These are phyloP conservation scores for Pseudogymnoascus sp. DNA, from an alignment of 2,329 filamentous ascomycete species.

Conservation along the genomic window DNA sequence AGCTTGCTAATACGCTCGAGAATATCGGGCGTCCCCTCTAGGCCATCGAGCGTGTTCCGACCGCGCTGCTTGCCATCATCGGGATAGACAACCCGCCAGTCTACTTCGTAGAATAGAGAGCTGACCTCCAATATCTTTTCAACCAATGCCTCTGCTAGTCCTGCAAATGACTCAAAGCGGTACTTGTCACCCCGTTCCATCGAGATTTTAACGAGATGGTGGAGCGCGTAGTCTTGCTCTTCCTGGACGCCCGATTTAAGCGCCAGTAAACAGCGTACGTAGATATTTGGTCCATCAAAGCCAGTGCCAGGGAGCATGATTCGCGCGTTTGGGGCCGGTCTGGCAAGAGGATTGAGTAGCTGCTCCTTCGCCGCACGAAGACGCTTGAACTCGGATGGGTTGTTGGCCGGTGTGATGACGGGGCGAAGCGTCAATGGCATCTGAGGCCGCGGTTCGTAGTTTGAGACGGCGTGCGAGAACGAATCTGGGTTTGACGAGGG, in stretches of 20 bases:
- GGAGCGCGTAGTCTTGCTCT: constrained; percentile 87
- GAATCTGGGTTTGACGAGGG: constrained; percentile 49
- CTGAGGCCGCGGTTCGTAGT: constrained; percentile 60
- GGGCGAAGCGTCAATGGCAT: constrained; percentile 62
- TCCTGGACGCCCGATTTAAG: constrained; percentile 70
- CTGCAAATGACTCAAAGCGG: constrained; percentile 84
- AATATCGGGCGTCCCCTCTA: constrained; percentile 62
- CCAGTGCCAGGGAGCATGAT: constrained; percentile 55
- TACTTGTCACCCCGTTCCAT: constrained; percentile 94
- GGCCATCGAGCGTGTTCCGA: constrained; percentile 54
- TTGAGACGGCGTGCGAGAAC: constrained; percentile 53
- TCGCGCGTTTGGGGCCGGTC: constrained; percentile 37
- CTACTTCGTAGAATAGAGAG: constrained; percentile 70
- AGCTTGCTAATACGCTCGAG: constrained; percentile 64
- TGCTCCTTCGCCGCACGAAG: constrained; percentile 39
- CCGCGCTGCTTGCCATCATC: constrained; percentile 46
- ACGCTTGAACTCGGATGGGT: constrained; percentile 59
- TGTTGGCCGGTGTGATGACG: constrained; percentile 68
- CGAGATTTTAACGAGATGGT: constrained; percentile 92
- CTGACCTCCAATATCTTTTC: constrained; percentile 77
- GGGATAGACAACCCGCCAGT: constrained; percentile 73
- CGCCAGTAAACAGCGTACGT: constrained; percentile 77
- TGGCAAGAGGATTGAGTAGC: constrained; percentile 30
- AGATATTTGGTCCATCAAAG: constrained; percentile 79
- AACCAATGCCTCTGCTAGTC: constrained; percentile 79